phyloP scores from a whole-genome alignment of 768 basidiomycete species.

The Termitomyces sp. region DNA sequence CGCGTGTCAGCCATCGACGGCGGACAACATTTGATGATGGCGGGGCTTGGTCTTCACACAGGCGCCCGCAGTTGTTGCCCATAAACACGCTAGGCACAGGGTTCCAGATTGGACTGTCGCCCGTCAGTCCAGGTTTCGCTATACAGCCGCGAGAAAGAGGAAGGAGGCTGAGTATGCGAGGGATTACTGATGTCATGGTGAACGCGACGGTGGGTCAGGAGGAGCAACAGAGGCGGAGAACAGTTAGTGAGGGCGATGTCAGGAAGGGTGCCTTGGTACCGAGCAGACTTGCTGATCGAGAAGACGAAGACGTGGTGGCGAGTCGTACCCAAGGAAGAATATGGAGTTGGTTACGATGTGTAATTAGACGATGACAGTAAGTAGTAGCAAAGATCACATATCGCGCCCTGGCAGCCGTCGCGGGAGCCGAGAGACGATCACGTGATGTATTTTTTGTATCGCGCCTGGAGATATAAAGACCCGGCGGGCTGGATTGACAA shows the following conservation, averaged over 20 bases:
- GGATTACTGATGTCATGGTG: slow-evolving; percentile 31
- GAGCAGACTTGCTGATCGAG: slow-evolving; percentile 13
- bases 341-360: slow-evolving; percentile 31
- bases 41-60: not conserved
- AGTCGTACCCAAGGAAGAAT: not conserved
- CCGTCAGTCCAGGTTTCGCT: slow-evolving; percentile 77
- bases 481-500: not conserved
- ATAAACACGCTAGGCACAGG: slow-evolving; percentile 46
- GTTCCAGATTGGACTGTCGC: slow-evolving; percentile 75
- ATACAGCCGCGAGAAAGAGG: slow-evolving; percentile 56
- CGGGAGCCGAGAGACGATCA: slow-evolving; percentile 2
- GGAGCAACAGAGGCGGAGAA: slow-evolving; percentile 36
- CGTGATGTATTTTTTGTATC: slow-evolving; percentile 10
- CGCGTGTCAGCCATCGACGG: slow-evolving; percentile 4
- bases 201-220: slow-evolving; percentile 23
- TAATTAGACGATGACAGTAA: slow-evolving; percentile 11
- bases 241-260: slow-evolving; percentile 52
- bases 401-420: not conserved
- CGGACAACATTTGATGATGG: slow-evolving; percentile 14
- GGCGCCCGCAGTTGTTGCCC: slow-evolving; percentile 27
- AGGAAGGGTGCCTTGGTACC: slow-evolving; percentile 18
- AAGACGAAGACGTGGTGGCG: slow-evolving; percentile 5
- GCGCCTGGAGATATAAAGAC: slow-evolving; percentile 2
- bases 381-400: not conserved
- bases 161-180: slow-evolving; percentile 40